A percentile compares a stretch with the other conserved stretches of the same genome.
phyloP scores from a whole-genome alignment of 352 stramenopile genomes.

The Phytophthora foliorum region DNA sequence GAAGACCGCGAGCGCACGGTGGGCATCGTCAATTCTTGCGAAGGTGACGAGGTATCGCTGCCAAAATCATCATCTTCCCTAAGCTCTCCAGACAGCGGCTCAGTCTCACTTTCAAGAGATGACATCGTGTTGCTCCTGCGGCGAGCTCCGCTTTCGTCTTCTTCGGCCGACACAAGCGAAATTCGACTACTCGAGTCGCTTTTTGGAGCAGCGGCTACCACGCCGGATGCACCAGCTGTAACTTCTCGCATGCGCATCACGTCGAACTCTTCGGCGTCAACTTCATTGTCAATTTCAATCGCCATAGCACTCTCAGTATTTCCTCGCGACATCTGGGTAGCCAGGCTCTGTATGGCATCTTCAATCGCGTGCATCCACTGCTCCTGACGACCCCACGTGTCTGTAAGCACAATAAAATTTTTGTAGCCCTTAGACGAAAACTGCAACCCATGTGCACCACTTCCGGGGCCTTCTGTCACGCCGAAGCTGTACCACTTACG shows the following conservation, averaged over 20 bases:
- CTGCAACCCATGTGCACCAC: slow-evolving; percentile 85
- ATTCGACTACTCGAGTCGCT: slow-evolving; percentile 35
- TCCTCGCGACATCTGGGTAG: slow-evolving; percentile 61
- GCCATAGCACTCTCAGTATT: slow-evolving; percentile 82
- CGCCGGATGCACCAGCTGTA: slow-evolving; percentile 19
- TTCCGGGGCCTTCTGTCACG: slow-evolving; percentile 78
- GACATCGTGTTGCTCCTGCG: slow-evolving; percentile 47
- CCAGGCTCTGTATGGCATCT: slow-evolving; percentile 75
- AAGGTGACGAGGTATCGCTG: slow-evolving; percentile 34
- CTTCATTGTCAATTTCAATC: slow-evolving; percentile 92
- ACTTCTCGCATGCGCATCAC: slow-evolving; percentile 56
- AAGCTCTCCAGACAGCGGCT: slow-evolving; percentile 13
- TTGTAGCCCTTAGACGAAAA: slow-evolving; percentile 93
- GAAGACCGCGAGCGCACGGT: slow-evolving; percentile 40
- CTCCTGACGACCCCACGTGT: slow-evolving; percentile 89
- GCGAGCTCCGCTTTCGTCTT: slow-evolving; percentile 35
- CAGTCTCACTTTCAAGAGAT: slow-evolving; percentile 41
- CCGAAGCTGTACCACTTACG: slow-evolving; percentile 92
- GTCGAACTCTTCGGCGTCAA: slow-evolving; percentile 82
- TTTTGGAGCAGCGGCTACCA: slow-evolving; percentile 32
- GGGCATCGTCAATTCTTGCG: slow-evolving; percentile 38
- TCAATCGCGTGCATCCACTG: slow-evolving; percentile 91
- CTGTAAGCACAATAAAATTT: slow-evolving; percentile 87
- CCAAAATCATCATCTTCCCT: slow-evolving; percentile 29
- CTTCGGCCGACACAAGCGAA: slow-evolving; percentile 23